Evolutionary conservation across 257 asterid species (phyloP), one percentile per base, ranked within the genome.

Genomic region (Solanum virginianum): DNA sequence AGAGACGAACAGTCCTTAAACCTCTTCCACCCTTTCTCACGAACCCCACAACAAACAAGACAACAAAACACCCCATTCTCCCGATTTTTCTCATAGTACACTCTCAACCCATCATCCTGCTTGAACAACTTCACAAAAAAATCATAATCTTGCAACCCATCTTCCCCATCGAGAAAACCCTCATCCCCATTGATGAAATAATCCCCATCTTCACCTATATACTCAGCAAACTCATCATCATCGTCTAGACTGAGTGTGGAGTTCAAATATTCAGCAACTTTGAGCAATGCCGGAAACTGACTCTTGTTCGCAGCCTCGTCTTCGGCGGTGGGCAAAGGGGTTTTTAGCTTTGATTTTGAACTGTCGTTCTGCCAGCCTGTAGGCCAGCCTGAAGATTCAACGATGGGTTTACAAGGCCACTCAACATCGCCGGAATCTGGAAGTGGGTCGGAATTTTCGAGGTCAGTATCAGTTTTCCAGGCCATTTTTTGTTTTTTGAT

Each of bases 31-130:
- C 86, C 85, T 59, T 85, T 87, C 92, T 87, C 89, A 63, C 92
- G 93, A 75, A 89, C 22, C 22, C 93, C 93, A 36, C 93, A 91
- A 85, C 98, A 95, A 22, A 95, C 97, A 87, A 95, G 87, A 79
- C 99, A 95, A 57, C 70, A 84, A 72, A 95, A 93, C 83, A 87
- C 92, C 4, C 98, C 99, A 72, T 84, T 81, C 1, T 74, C 91
- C 7, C 77, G 87, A 87, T 89, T 90, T 86, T 91, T 92, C 88
- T 71, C 85, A 32, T 95, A 93, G 57, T 85, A 89, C 71, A 80
- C 93, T 87, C 86, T 93, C 90, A 95, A 87, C 29, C 32, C 86
- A 11, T 70, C 49, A 71, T 94, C 92, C 84, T 91, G 94, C 84
- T 41, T 83, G 22, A 93, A 90, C 88, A 93, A 83, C 69, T 90